Base-by-base conservation (phyloP, 2,329 filamentous ascomycete genomes). In the Lachnellula suecica region DNA sequence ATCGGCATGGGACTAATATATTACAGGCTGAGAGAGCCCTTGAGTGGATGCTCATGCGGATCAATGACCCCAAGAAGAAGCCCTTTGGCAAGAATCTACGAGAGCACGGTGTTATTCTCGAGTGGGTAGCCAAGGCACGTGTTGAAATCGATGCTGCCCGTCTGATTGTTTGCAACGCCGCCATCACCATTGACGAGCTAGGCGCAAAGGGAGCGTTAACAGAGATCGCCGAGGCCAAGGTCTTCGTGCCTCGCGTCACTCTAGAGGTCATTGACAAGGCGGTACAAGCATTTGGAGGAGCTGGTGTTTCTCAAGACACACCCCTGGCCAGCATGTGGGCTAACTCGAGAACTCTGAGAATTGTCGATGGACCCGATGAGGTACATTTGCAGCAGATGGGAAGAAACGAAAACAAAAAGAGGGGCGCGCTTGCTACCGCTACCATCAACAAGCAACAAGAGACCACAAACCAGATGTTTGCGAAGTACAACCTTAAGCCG, bases 311-410 rank as follows among this genome's bases (percentile, higher is more conserved):
- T 66, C 94, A 97, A 77, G 94, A 99, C 68, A 97, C 94, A 2
- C 94, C 94, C 19, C 77, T 99, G 59, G 92, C 91, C 11, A 80
- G 78, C 68, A 86, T 92, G 83, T 96, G 89, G 85, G 84, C 89
- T 19, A 75, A 80, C 55, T 89, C 91, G 65, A 79, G 91, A 53
- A 96, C 92, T 6, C 78, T 96, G 71, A 80, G 89, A 56, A 83
- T 96, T 62, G 91, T 91, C 0, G 94, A 99, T 72, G 94, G 94
- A 0, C 94, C 94, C 0, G 94, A 99, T 72, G 94, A 99, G 82
- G 94, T 97, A 55, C 94, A 95, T 71, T 72, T 92, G 60, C 77
- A 89, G 69, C 89, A 94, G 74, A 77, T 94, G 75, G 89, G 89
- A 15, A 78, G 80, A 62, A 91, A 91, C 62, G 89, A 94, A 79